Conservation (phyloP, 495 filamentous ascomycete species). For the Durotheca rogersii region DNA sequence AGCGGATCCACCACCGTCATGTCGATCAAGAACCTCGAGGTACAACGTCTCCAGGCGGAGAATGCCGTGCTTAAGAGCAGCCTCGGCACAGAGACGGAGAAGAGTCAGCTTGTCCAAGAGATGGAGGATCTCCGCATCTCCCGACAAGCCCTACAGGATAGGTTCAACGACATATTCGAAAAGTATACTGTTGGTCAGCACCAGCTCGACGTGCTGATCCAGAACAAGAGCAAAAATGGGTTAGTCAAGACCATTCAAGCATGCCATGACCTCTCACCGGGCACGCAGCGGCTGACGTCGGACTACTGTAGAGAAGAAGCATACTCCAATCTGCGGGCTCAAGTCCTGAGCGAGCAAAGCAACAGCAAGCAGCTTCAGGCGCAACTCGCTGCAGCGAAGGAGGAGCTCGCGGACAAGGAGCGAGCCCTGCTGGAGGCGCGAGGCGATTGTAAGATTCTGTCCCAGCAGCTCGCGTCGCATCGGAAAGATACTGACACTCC, state of each 20-base stretch:
- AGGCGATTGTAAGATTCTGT: constrained; percentile 37
- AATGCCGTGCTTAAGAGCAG: constrained; percentile 53
- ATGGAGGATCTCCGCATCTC: constrained; percentile 42
- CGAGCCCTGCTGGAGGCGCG: constrained; percentile 47
- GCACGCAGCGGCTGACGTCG: constrained; percentile 32
- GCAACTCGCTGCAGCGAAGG: constrained; percentile 23
- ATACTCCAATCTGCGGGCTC: constrained; percentile 37
- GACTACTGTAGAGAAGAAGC: constrained; percentile 42
- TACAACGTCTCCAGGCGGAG: constrained; percentile 55
- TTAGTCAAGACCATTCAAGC: constrained; percentile 44
- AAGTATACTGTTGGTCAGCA: constrained; percentile 52
- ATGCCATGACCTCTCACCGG: constrained; percentile 34
- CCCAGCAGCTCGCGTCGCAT: constrained; percentile 17
- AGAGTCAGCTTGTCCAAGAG: constrained; percentile 49
- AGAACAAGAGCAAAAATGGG: constrained; percentile 48
- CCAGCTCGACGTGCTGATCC: constrained; percentile 51
- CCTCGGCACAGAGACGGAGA: constrained; percentile 50
- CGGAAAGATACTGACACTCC: constrained; percentile 21
- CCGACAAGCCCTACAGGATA: constrained; percentile 43
- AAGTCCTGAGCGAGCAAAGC: constrained; percentile 41
- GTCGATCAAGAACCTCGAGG: constrained; percentile 41
- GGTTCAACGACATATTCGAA: constrained; percentile 50
- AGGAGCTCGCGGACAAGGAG: constrained; percentile 45
- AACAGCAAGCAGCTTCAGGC: constrained; percentile 46
- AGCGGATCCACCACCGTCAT: constrained; percentile 29